Evolutionary conservation across 305 asterid species (phyloP).

Genomic region (Solanum hybrid): DNA sequence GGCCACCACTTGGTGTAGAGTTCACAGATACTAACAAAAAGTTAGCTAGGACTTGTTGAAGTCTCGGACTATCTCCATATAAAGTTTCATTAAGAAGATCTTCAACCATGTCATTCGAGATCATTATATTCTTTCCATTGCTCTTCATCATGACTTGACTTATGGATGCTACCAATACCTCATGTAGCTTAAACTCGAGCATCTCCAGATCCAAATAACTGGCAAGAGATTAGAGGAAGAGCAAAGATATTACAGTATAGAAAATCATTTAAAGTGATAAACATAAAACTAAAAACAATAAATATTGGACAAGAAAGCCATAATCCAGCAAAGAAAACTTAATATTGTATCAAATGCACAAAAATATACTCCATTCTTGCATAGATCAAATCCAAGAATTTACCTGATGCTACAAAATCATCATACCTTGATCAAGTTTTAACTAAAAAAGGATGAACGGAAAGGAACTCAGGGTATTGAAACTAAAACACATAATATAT

Average conservation of each 20-base stretch:
- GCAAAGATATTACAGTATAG: not conserved
- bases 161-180: constrained; percentile 67
- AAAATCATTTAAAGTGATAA: not conserved
- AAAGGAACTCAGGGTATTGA: not conserved
- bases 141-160: constrained; percentile 84
- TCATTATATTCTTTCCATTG: constrained; percentile 59
- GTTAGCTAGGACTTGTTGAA: constrained; percentile 79
- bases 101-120: constrained; percentile 45
- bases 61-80: constrained; percentile 75
- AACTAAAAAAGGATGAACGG: not conserved
- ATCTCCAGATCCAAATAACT: constrained; percentile 91
- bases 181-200: constrained; percentile 73
- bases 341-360: not conserved
- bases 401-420: not conserved
- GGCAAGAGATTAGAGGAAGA: not conserved
- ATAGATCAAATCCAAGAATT: not conserved
- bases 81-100: constrained; percentile 43
- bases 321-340: not conserved
- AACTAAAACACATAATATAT: not conserved
- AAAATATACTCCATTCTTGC: not conserved
- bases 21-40: constrained; percentile 53
- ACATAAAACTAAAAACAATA: not conserved
- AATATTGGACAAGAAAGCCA: not conserved
- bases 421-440: not conserved
- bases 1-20: constrained; percentile 62